Percentiles rank a stretch among this genome's conserved stretches.
Conservation (phyloP, 2,329 filamentous ascomycete genomes). For the Rutstroemia sp. region DNA sequence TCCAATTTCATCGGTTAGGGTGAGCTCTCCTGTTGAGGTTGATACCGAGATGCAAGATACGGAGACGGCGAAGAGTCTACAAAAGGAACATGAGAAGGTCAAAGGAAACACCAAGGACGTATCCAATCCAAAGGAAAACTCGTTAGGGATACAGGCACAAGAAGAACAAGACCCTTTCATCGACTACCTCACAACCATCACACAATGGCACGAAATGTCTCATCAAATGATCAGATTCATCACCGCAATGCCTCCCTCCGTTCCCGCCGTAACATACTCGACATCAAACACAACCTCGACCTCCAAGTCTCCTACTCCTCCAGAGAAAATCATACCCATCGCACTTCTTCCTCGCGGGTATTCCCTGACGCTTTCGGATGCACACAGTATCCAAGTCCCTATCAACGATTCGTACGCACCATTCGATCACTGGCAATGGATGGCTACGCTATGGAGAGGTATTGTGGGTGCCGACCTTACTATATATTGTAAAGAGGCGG, state of each 20-base stretch:
- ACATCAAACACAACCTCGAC: not conserved
- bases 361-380: slow-evolving; percentile 71
- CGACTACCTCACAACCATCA: slow-evolving; percentile 61
- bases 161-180: slow-evolving; percentile 34
- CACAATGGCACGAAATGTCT: slow-evolving; percentile 69
- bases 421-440: slow-evolving; percentile 96
- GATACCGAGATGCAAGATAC: slow-evolving; percentile 18
- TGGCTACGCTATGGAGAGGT: slow-evolving; percentile 87
- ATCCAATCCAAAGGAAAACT: not conserved
- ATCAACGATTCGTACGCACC: slow-evolving; percentile 72
- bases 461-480: slow-evolving; percentile 76
- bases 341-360: slow-evolving; percentile 72
- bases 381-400: slow-evolving; percentile 64
- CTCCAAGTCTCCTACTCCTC: slow-evolving; percentile 14
- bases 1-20: not conserved
- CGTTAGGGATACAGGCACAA: not conserved
- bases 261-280: not conserved
- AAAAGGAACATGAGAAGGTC: not conserved
- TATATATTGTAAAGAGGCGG: slow-evolving; percentile 49
- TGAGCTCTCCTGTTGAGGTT: not conserved
- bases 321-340: slow-evolving; percentile 47
- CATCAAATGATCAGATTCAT: slow-evolving; percentile 59
- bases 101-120: not conserved
- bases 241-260: slow-evolving; percentile 28
- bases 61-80: not conserved